Base-by-base conservation (phyloP, 108 stramenopile species). In the Chaetoceros tenuissimus region DNA sequence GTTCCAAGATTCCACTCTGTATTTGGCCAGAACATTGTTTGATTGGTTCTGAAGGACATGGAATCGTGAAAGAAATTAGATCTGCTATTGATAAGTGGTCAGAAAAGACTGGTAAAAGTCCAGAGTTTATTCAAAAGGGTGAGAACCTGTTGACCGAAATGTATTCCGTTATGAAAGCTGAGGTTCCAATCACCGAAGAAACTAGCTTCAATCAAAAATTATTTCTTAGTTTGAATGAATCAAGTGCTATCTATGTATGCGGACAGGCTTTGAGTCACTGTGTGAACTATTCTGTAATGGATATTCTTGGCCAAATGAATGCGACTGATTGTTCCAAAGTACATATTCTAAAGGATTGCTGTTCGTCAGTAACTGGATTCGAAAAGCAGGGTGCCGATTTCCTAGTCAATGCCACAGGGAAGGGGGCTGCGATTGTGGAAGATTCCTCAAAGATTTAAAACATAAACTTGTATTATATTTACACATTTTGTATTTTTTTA, bases 11-110 rank as follows among this genome's bases (percentile, higher is more conserved):
- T 71, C 53, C 64, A 50, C 64, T 95, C 7, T 81, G 76, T 55
- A 79, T 98, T 24, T 98, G 97, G 97, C 97, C 97, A 19, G 97
- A 94, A 67, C 97, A 98, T 68, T 98, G 97, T 68, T 57, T 98
- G 44, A 74, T 92, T 50, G 92, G 94, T 3, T 74, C 79, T 0
- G 29, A 34, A 22, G 92, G 94, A 3, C 88, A 94, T 63, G 57
- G 49, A 53, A 60, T 90, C 19, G 85, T 82, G n/a, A 48, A 65
- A 20, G 18, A 18, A 24, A 69, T 94, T 18, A 23, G 53, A 3
- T 66, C 73, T n/a, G 88, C 84, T 2, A 49, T 94, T 23, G 53
- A 78, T n/a, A 64, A 77, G 8, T 94, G 92, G 92, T 67, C 64
- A 17, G 49, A 45, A 24, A 43, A 23, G 1, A 85, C 83, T 0